phyloP scores from a whole-genome alignment of 306 rosid species.

The Calophaca sinica region DNA sequence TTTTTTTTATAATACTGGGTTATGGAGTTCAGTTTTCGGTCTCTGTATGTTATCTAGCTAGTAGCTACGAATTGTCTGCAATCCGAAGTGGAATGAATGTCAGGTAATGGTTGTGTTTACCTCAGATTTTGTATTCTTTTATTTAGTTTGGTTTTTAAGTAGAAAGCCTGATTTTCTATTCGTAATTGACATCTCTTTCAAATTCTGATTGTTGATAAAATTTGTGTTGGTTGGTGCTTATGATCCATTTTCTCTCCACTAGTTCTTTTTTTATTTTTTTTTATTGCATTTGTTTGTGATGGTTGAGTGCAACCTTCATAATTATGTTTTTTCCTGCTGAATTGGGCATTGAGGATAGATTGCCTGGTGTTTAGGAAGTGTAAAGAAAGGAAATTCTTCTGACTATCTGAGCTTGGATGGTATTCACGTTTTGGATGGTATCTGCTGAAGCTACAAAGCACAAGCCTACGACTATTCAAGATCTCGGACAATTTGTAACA shows the following conservation, averaged over 20 bases:
- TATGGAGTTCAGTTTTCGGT: no score
- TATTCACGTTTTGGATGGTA: not conserved
- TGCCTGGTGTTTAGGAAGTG: constrained; percentile 5
- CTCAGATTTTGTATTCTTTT: constrained; percentile 12
- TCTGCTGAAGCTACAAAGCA: constrained; percentile 19
- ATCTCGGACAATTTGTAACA: not conserved
- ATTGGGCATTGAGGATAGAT: constrained; percentile 14
- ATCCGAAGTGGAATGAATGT: not conserved
- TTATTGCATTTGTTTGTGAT: constrained; percentile 7
- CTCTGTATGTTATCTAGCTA: no score
- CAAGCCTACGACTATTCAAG: not conserved
- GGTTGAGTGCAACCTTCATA: constrained; percentile 22
- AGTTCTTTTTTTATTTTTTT: constrained; percentile 24
- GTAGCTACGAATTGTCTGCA: not conserved
- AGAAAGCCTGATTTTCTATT: not conserved
- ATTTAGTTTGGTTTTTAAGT: not conserved
- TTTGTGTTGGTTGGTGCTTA: constrained; percentile 20
- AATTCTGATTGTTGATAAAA: constrained; percentile 29
- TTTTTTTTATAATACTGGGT: no score
- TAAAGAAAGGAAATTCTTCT: not conserved
- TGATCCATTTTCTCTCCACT: constrained; percentile 20
- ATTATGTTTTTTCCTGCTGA: constrained; percentile 15
- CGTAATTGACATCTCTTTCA: not conserved
- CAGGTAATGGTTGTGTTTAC: not conserved
- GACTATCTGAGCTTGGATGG: not conserved